Conservation (phyloP, 768 basidiomycete genomes). For the Lactarius hengduanensis region DNA sequence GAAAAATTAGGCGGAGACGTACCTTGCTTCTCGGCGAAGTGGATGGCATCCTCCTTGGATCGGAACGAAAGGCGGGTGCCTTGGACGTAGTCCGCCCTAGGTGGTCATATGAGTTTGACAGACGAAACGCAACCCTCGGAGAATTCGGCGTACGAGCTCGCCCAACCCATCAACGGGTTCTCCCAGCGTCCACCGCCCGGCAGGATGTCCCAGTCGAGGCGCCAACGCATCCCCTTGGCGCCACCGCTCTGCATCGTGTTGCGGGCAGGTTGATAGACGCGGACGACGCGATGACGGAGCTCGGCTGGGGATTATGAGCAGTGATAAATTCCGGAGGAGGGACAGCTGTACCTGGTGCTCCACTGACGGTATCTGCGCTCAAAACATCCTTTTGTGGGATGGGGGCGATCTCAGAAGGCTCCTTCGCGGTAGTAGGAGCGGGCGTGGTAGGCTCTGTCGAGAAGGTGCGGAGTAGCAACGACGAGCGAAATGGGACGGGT, state of each 20-base stretch:
- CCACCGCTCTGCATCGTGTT: slow-evolving; percentile 95
- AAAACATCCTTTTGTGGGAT: slow-evolving; percentile 55
- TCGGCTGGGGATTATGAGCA: slow-evolving; percentile 50
- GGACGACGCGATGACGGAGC: slow-evolving; percentile 81
- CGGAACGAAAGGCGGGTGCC: slow-evolving; percentile 81
- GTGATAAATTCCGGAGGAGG: neutral
- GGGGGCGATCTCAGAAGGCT: slow-evolving; percentile 44
- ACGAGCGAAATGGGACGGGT: slow-evolving; percentile 28
- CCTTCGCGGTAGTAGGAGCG: slow-evolving; percentile 32
- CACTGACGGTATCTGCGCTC: slow-evolving; percentile 80
- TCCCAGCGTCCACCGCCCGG: slow-evolving; percentile 92
- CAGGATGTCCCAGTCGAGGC: slow-evolving; percentile 93
- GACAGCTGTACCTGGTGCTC: slow-evolving; percentile 68
- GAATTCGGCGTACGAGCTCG: slow-evolving; percentile 72
- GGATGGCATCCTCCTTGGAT: slow-evolving; percentile 86
- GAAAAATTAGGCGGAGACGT: slow-evolving; percentile 26
- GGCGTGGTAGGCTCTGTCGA: slow-evolving; percentile 32
- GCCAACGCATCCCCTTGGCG: slow-evolving; percentile 84
- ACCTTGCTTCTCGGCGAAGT: slow-evolving; percentile 98
- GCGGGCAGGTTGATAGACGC: slow-evolving; percentile 90
- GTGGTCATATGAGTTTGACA: neutral
- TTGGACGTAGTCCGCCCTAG: slow-evolving; percentile 94
- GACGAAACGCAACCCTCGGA: neutral
- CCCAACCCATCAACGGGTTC: slow-evolving; percentile 97
- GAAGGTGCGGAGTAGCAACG: slow-evolving; percentile 21